These are phyloP conservation scores for Beauveria sp. DNA, from an alignment of 2,329 filamentous ascomycete species.

Conservation along the genomic window DNA sequence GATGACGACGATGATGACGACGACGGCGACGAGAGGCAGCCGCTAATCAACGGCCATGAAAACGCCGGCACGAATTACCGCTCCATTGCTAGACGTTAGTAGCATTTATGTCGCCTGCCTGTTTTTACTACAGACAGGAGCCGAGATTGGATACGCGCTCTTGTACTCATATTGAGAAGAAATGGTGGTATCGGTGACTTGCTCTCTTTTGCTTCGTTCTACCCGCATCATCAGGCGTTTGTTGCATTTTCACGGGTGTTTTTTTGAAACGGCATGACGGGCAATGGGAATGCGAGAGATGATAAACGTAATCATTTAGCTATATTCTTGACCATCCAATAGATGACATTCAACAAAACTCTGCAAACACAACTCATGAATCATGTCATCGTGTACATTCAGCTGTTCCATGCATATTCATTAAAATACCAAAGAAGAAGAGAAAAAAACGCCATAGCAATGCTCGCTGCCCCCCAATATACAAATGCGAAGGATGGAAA, in stretches of 20 bases:
- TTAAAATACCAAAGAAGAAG: background rate
- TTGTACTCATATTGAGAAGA: background rate
- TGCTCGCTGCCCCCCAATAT: conserved; percentile 3
- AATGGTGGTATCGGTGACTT: background rate
- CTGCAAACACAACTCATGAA: background rate
- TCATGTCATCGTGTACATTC: background rate
- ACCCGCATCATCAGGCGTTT: background rate
- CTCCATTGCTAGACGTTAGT: background rate
- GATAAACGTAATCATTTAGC: background rate
- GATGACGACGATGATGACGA: conserved; percentile 15
- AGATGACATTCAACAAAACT: background rate
- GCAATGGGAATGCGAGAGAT: background rate
- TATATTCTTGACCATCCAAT: background rate
- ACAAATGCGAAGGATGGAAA: background rate
- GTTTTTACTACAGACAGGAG: background rate
- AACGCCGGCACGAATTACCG: background rate
- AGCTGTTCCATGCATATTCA: background rate
- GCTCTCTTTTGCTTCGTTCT: background rate
- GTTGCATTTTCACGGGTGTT: background rate
- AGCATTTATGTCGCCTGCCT: background rate
- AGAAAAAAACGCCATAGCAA: conserved; percentile 4
- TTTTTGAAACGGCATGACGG: too few relatives aligned
- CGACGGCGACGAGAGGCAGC: conserved; percentile 10
- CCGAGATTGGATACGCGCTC: background rate
- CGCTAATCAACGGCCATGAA: conserved; percentile 12